phyloP scores from a whole-genome alignment of 2,329 filamentous ascomycete species.

The Calycina herbarum region DNA sequence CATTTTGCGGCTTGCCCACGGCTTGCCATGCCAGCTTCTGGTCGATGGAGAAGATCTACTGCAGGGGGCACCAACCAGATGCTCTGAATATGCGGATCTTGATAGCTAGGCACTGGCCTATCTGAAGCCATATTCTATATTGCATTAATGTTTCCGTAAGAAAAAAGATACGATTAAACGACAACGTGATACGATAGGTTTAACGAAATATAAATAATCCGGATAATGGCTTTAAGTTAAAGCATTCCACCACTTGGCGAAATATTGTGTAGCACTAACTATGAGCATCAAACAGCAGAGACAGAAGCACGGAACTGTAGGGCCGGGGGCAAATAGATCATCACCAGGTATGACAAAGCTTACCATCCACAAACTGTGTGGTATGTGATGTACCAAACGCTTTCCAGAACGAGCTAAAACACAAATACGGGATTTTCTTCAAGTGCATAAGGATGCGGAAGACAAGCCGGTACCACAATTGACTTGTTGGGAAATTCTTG shows the following conservation, averaged over 20 bases:
- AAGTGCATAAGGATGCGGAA: neutral
- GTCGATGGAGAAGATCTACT: conserved; percentile 7
- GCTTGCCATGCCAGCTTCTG: neutral
- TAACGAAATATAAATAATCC: neutral
- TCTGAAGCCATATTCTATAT: neutral
- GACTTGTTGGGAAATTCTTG: neutral
- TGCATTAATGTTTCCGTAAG: neutral
- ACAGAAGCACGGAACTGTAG: neutral
- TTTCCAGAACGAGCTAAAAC: conserved; percentile 2
- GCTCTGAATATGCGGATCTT: neutral
- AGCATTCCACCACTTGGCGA: neutral
- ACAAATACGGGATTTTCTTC: neutral
- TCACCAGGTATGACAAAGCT: neutral
- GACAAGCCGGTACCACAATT: neutral
- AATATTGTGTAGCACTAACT: conserved; percentile 5
- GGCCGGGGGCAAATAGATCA: neutral
- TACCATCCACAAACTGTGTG: neutral
- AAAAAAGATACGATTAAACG: neutral
- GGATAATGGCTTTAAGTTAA: neutral
- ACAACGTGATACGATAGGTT: neutral
- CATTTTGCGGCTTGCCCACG: neutral
- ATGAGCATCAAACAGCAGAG: conserved; percentile 3
- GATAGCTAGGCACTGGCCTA: neutral
- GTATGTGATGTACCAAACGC: neutral
- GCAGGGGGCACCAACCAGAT: conserved; percentile 1